Evolutionary conservation across 257 asterid genomes (phyloP).

Genomic region (Solanum gracilifrons): DNA sequence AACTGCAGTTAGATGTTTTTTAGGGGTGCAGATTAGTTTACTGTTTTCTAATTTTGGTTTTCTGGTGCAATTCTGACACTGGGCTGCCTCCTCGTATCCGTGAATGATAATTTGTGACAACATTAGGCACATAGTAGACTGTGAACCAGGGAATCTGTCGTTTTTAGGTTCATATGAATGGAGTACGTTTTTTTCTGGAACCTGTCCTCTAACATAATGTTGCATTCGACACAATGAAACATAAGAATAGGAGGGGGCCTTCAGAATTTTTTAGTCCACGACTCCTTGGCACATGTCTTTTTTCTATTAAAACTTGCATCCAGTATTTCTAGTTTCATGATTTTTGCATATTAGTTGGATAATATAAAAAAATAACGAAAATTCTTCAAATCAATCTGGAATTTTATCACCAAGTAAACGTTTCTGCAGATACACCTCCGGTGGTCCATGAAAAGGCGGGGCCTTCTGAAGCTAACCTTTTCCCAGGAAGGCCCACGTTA

Average conservation of each 20-base stretch:
- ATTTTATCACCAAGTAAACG: background rate
- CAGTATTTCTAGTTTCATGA: background rate
- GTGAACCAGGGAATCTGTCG: background rate
- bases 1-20: background rate
- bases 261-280: background rate
- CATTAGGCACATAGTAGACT: background rate
- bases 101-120: background rate
- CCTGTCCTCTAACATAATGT: background rate
- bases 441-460: constrained; percentile 36
- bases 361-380: background rate
- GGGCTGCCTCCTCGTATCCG: background rate
- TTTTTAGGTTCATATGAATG: background rate
- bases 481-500: constrained; percentile 24
- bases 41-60: background rate
- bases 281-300: background rate
- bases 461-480: constrained; percentile 52
- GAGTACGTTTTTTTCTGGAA: background rate
- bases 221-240: background rate
- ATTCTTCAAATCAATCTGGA: background rate
- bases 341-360: background rate
- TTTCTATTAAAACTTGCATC: background rate
- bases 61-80: background rate
- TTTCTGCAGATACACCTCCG: constrained; percentile 33
- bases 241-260: background rate
- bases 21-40: background rate